Evolutionary conservation across 2,329 filamentous ascomycete species (phyloP), one percentile per base, ranked within the genome.

Genomic region (Nothopassalora personata): DNA sequence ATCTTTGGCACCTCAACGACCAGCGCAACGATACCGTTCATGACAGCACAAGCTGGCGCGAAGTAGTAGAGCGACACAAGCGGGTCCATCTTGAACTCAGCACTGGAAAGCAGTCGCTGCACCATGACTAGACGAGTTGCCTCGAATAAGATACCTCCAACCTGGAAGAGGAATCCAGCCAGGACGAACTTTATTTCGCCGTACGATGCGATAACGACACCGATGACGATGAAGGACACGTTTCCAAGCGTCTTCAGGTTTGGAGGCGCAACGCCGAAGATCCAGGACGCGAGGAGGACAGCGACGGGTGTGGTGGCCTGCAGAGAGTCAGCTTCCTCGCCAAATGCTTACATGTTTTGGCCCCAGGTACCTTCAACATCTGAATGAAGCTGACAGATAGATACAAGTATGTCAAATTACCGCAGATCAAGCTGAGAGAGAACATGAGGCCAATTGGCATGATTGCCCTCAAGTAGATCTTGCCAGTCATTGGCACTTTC

Each of bases 341-440:
- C n/a, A 15, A 34, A 13, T 34, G 28, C 13, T 28, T 33, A 19
- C 23, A 8, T 10, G n/a, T 34, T 23, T 50, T 23, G 5, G 18
- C 18, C 28, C 10, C 19, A 30, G 52, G 54, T 53, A 91, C 88
- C 89, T 97, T 97, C 76, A 97, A 86, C 93, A 97, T 97, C 82
- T 97, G 93, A 71, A 97, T 97, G 76, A 97, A 97, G 61, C 93
- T 89, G 60, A 97, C 93, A 67, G 89, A 94, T 62, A 97, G 85
- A 77, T 97, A 96, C 57, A 97, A 84, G 74, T 97, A 97, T 68
- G 93, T 91, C 77, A 96, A 78, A 80, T 97, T 97, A 72, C 92
- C 91, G 77, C 91, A 97, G 74, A 97, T 97, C 80, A 97, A 83
- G 77, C 89, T 94, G 80, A 97, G 80, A 74, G 89, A 94, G 86